phyloP scores from a whole-genome alignment of 768 basidiomycete genomes.

The Leccinum truebloodii region DNA sequence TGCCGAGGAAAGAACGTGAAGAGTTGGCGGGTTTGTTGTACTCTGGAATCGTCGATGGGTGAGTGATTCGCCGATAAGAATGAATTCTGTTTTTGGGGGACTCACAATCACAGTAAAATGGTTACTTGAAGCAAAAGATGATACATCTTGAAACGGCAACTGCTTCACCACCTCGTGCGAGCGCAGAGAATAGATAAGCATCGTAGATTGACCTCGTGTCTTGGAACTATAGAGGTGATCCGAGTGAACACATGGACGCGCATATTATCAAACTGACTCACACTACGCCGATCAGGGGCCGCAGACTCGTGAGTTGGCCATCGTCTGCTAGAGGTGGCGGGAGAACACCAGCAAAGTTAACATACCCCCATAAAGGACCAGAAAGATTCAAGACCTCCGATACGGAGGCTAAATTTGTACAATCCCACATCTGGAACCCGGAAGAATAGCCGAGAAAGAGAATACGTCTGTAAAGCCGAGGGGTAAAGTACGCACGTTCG shows the following conservation, averaged over 20 bases:
- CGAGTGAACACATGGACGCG: slow-evolving; percentile 4
- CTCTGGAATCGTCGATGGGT: slow-evolving; percentile 40
- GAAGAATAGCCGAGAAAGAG: slow-evolving; percentile 54
- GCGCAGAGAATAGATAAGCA: slow-evolving; percentile 48
- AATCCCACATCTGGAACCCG: slow-evolving; percentile 65
- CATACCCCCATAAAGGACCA: slow-evolving; percentile 35
- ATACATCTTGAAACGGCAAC: slow-evolving; percentile 43
- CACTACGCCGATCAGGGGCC: slow-evolving; percentile 38
- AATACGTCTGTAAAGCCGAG: slow-evolving; percentile 36
- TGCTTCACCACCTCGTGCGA: slow-evolving; percentile 53
- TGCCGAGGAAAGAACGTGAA: slow-evolving; percentile 57
- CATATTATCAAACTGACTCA: slow-evolving; percentile 21
- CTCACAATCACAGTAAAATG: slow-evolving; percentile 61
- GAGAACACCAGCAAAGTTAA: slow-evolving; percentile 44
- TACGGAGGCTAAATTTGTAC: slow-evolving; percentile 49
- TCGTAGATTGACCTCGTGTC: slow-evolving; percentile 23
- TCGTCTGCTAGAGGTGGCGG: slow-evolving; percentile 29
- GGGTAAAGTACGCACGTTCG: slow-evolving; percentile 9
- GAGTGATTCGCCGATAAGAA: background rate
- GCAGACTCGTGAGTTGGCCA: slow-evolving; percentile 35
- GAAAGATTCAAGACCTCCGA: slow-evolving; percentile 55
- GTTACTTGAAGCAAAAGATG: slow-evolving; percentile 45
- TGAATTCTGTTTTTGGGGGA: slow-evolving; percentile 8
- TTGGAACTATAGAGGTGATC: slow-evolving; percentile 22
- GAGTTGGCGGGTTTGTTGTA: slow-evolving; percentile 52